Evolutionary conservation across 768 basidiomycete genomes (phyloP), one percentile per base, ranked within the genome.

Genomic region (Lactarius indigo): DNA sequence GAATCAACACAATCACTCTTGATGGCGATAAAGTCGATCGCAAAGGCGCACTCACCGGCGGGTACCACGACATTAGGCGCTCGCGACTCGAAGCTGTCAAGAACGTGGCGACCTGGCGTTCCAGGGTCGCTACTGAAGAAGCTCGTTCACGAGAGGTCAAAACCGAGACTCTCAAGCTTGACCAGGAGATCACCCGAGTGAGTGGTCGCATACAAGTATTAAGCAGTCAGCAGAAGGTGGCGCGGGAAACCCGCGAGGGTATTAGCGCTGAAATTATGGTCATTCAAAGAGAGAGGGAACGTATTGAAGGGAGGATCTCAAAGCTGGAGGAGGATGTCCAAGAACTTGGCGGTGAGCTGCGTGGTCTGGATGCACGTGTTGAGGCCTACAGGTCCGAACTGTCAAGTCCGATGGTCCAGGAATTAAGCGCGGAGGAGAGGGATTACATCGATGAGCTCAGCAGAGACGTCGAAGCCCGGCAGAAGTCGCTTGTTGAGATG

Each of bases 21-120:
- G 96, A 96, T 71, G 97, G 97, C 58, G 97, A 99, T 81, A 94
- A 94, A 74, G 95, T 96, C 61, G 97, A 99, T 75, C 85, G 95
- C 60, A 98, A 96, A 75, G 97, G 97, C 68, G 88, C 96, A 2
- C 78, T 99, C 57, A 98, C 96, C 0, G 97, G 97, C 64, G 97
- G 97, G 0, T 99, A 92, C 77, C 92, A 98, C 75, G 97, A 98
- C 75, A 82, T 94, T 30, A 87, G 92, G 13, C 83, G 92, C 56
- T 96, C 94, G 10, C 86, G 97, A 17, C 87, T 98, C 62, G 96
- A 98, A 72, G 91, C 86, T 0, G 89, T 96, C 75, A 88, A 88
- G 72, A 82, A 79, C 59, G 87, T 96, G 52, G 85, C 85, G 67
- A 82, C 79, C 2, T 96, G 94, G 92, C 83, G 87, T 41, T 76